Base-by-base conservation (phyloP, 768 basidiomycete genomes). In the Suillus luteus region DNA sequence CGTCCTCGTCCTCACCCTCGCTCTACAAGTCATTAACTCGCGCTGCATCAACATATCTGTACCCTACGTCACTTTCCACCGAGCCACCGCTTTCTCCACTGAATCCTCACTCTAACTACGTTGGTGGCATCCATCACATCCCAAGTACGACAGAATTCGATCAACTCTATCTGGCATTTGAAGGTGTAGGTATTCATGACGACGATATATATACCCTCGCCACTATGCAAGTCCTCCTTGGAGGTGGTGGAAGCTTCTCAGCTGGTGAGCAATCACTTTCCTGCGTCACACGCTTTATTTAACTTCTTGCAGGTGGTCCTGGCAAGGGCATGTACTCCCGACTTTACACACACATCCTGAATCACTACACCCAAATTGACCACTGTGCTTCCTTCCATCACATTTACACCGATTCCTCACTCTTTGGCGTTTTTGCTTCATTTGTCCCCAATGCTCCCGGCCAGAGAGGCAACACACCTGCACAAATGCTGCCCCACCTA, bases 281-380 rank as follows among this genome's bases (percentile, higher is more conserved):
- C 27, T 10, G 41, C 8, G 40, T 55, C 38, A 24, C 7, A 51
- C 59, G 52, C 61, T 46, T 61, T 40, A 59, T 60, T 58, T 62
- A 60, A 68, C 60, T 43, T 58, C 59, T 27, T 8, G 3, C 69
- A 85, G 95, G 96, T 67, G 96, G 96, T 4, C 96, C 96, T 2
- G 96, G 96, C 17, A 99, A 99, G 80, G 96, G 96, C 70, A 99
- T 99, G 96, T 99, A 97, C 82, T 95, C 95, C 40, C 90, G 96
- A 31, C 79, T 98, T 35, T 98, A 99, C 80, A 96, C 95, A 11
- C 89, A 95, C 73, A 94, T 99, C 70, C 87, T 99, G 63, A 98
- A 99, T 75, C 91, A 93, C 72, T 93, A 95, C 80, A 86, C 94
- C 59, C 89, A 93, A 71, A 85, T 99, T 70, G 96, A 99, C 75